Evolutionary conservation across 2,329 filamentous ascomycete genomes (phyloP).

Genomic region (Phialemoniopsis sp.): DNA sequence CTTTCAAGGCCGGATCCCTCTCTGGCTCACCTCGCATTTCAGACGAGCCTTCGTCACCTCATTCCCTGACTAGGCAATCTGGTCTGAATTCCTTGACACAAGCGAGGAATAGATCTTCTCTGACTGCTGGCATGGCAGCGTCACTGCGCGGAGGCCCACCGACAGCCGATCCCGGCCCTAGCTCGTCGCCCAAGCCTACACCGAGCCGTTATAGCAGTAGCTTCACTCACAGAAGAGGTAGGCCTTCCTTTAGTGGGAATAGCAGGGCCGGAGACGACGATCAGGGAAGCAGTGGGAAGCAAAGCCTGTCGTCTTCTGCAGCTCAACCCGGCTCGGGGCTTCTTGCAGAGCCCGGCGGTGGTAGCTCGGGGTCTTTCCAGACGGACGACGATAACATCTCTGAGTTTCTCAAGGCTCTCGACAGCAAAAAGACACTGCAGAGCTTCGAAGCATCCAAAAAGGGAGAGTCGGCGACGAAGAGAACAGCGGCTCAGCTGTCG

Average conservation of each 20-base stretch:
- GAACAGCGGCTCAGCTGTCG: slow-evolving; percentile 73
- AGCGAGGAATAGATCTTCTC: slow-evolving; percentile 64
- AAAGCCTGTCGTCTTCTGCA: slow-evolving; percentile 66
- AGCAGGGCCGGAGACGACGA: slow-evolving; percentile 67
- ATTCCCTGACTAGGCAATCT: slow-evolving; percentile 44
- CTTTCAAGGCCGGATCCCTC: slow-evolving; percentile 94
- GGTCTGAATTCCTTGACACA: slow-evolving; percentile 48
- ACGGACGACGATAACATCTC: slow-evolving; percentile 90
- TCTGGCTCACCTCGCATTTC: slow-evolving; percentile 72
- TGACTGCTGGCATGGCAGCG: slow-evolving; percentile 72
- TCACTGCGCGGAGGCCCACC: slow-evolving; percentile 65
- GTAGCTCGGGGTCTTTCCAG: slow-evolving; percentile 63
- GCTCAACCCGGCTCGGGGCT: slow-evolving; percentile 75
- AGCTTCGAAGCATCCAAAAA: slow-evolving; percentile 69
- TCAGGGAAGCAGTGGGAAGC: slow-evolving; percentile 75
- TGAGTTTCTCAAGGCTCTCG: slow-evolving; percentile 85
- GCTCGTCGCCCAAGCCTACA: slow-evolving; percentile 69
- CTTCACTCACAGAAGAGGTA: slow-evolving; percentile 79
- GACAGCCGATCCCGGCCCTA: slow-evolving; percentile 61
- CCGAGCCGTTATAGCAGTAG: slow-evolving; percentile 90
- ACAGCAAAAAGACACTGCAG: slow-evolving; percentile 80
- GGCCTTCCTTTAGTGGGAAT: slow-evolving; percentile 71
- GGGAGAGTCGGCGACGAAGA: slow-evolving; percentile 66
- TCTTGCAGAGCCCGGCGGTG: slow-evolving; percentile 64
- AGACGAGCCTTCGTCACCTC: slow-evolving; percentile 51